A percentile compares a stretch with the other conserved stretches of the same genome.
Evolutionary conservation across 2,329 filamentous ascomycete genomes (phyloP).

Genomic region (Calonectria hongkongensis): DNA sequence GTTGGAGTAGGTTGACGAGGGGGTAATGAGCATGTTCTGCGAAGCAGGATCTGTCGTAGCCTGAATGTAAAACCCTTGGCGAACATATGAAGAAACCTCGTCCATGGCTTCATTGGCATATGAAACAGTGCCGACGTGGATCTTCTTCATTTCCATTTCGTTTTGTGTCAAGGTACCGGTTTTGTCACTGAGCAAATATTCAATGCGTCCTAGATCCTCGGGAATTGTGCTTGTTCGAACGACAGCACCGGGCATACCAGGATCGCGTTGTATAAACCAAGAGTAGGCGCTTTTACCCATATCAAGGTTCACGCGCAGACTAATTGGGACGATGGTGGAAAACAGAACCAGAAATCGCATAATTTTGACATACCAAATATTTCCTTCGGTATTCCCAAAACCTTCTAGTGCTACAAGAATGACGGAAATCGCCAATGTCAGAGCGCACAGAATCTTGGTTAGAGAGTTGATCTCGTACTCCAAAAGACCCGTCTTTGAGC

Average conservation of each 20-base stretch:
- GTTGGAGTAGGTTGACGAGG: constrained; percentile 81
- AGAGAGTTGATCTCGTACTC: constrained; percentile 98
- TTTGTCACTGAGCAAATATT: constrained; percentile 97
- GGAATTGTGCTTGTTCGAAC: constrained; percentile 98
- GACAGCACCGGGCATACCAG: constrained; percentile 92
- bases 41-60: constrained; percentile 66
- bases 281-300: constrained; percentile 98
- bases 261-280: constrained; percentile 93
- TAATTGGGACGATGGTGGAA: constrained; percentile 99
- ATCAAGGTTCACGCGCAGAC: constrained; percentile 95
- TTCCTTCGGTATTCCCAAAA: constrained; percentile 80
- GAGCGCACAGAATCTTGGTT: constrained; percentile 94
- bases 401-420: constrained; percentile 91
- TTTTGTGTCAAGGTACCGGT: constrained; percentile 99
- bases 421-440: constrained; percentile 91
- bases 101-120: constrained; percentile 99
- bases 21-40: constrained; percentile 79
- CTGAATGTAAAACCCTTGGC: constrained; percentile 83
- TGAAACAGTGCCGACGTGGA: constrained; percentile 97
- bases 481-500: constrained; percentile 94
- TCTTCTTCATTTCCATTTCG: constrained; percentile 99
- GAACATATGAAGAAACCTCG: constrained; percentile 90
- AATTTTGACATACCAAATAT: constrained; percentile 95
- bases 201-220: constrained; percentile 94
- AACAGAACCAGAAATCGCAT: constrained; percentile 99